phyloP scores from a whole-genome alignment of 192 early-diverging fungal species.

The Backusella sp. region DNA sequence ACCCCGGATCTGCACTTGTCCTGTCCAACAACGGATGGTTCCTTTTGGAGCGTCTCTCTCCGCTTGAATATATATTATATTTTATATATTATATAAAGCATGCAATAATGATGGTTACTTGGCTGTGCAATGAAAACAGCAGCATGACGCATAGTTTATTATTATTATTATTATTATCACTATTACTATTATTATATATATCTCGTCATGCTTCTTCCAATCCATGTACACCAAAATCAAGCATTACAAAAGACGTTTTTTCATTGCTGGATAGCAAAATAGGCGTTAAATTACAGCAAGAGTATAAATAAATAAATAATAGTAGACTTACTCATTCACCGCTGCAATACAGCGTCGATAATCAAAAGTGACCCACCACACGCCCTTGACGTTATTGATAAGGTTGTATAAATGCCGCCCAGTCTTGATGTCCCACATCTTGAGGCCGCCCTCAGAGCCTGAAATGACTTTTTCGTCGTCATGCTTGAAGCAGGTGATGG shows the following conservation, averaged over 20 bases:
- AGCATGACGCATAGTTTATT: too few relatives aligned
- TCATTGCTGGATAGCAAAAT: constrained; percentile 24
- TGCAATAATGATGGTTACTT: too few relatives aligned
- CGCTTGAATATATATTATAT: too few relatives aligned
- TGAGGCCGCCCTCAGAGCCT: constrained; percentile 90
- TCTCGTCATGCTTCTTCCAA: constrained; percentile 26
- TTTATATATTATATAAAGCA: too few relatives aligned
- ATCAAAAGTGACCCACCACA: constrained; percentile 96
- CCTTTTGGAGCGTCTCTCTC: too few relatives aligned
- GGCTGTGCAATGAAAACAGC: too few relatives aligned
- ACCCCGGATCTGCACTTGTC: background rate
- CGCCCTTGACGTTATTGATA: constrained; percentile 73
- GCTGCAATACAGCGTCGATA: constrained; percentile 79
- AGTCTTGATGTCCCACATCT: constrained; percentile 92
- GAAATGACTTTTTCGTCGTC: constrained; percentile 93
- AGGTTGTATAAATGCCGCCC: constrained; percentile 83
- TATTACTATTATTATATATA: too few relatives aligned
- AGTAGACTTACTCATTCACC: constrained; percentile 49
- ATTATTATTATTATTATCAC: too few relatives aligned
- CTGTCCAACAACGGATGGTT: background rate
- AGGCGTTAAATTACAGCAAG: background rate
- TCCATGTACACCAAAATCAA: constrained; percentile 71
- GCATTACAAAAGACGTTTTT: constrained; percentile 77
- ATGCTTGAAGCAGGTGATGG: constrained; percentile 98
- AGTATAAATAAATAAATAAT: background rate